Conservation (phyloP, 2,329 filamentous ascomycete species). For the Aspergillus jensenii region DNA sequence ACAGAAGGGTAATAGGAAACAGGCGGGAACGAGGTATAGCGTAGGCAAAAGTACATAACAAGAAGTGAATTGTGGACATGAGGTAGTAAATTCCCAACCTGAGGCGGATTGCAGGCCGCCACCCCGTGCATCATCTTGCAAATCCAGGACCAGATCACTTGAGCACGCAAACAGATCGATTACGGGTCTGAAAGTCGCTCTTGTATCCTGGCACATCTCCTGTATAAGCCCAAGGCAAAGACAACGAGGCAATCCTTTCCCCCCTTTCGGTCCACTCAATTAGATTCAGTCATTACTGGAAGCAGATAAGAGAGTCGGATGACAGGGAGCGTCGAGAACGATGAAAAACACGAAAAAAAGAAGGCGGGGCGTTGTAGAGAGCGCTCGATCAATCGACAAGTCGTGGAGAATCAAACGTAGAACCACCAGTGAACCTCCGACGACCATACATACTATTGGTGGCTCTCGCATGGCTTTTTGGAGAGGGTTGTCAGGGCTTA, state of each 20-base stretch:
- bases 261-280: constrained; percentile 24
- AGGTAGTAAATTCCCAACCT: constrained; percentile 21
- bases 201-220: constrained; percentile 26
- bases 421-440: constrained; percentile 22
- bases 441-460: constrained; percentile 21
- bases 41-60: constrained; percentile 41
- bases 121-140: constrained; percentile 26
- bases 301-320: constrained; percentile 30
- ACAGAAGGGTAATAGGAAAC: constrained; percentile 26
- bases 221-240: constrained; percentile 21
- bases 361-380: constrained; percentile 24
- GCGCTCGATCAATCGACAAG: constrained; percentile 27
- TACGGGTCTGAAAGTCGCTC: constrained; percentile 15
- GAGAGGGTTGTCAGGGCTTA: constrained; percentile 14
- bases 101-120: constrained; percentile 19
- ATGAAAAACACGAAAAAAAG: constrained; percentile 30
- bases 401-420: constrained; percentile 27
- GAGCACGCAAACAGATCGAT: constrained; percentile 16
- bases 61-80: constrained; percentile 35
- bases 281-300: constrained; percentile 32
- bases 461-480: constrained; percentile 17
- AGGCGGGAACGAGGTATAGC: constrained; percentile 34
- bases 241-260: constrained; percentile 22
- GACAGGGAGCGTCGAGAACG: constrained; percentile 30
- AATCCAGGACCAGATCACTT: constrained; percentile 21